These are phyloP conservation scores for Pittosporum tobira DNA, from an alignment of 129 eudicot species.

Conservation along the genomic window DNA sequence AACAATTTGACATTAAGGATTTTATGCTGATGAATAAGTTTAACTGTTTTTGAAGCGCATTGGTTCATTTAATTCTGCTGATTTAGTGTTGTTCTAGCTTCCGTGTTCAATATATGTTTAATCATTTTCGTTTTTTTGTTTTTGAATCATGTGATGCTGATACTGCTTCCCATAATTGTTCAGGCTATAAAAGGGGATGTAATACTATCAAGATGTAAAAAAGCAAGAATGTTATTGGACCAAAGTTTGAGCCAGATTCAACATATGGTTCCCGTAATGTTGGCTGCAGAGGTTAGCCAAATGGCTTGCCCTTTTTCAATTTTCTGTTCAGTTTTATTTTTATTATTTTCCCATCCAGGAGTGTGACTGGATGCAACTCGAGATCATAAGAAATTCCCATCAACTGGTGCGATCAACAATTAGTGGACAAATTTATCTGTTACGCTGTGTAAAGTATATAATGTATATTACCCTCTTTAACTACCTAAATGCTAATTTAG, in stretches of 20 bases:
- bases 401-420: background rate
- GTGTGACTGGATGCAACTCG: background rate
- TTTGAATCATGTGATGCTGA: background rate
- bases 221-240: slow-evolving; percentile 21
- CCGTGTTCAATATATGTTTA: too few relatives aligned
- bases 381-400: too few relatives aligned
- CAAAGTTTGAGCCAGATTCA: slow-evolving; percentile 31
- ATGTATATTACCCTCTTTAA: background rate
- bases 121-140: too few relatives aligned
- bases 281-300: slow-evolving; percentile 31
- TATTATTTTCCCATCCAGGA: background rate
- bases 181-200: slow-evolving; percentile 44
- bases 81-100: too few relatives aligned
- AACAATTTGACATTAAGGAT: background rate
- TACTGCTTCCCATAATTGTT: slow-evolving; percentile 2
- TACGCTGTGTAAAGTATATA: background rate
- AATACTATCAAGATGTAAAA: slow-evolving; percentile 27
- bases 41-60: too few relatives aligned
- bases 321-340: background rate
- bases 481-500: background rate
- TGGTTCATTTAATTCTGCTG: too few relatives aligned
- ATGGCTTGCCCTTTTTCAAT: background rate
- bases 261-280: slow-evolving; percentile 31
- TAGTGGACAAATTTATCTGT: background rate
- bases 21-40: too few relatives aligned